These are phyloP conservation scores for Geosmithia putterillii DNA, from an alignment of 2,329 filamentous ascomycete genomes.

Conservation along the genomic window DNA sequence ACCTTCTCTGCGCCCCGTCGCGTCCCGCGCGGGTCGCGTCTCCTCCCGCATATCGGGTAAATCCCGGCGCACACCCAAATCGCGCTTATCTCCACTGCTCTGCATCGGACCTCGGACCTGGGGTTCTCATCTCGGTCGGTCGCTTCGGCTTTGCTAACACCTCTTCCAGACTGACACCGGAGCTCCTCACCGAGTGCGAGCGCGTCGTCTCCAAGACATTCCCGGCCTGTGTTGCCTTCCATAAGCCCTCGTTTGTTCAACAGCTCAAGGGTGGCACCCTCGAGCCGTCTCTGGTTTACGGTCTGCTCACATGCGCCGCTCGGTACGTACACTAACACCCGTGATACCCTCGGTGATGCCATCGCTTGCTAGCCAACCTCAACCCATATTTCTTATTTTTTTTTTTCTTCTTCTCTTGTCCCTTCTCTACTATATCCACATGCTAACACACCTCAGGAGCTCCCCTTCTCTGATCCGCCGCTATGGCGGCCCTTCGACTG, in stretches of 20 bases:
- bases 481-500: constrained; percentile 41
- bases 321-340: constrained; percentile 35
- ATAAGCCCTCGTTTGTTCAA: constrained; percentile 49
- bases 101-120: background rate
- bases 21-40: background rate
- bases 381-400: constrained; percentile 4
- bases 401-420: constrained; percentile 5
- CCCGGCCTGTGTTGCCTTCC: constrained; percentile 49
- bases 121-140: background rate
- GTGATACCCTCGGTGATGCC: no score
- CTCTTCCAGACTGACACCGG: constrained; percentile 34
- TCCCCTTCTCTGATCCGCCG: constrained; percentile 44
- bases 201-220: constrained; percentile 48
- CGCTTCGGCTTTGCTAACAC: background rate
- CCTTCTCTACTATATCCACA: constrained; percentile 5
- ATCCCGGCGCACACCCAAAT: background rate
- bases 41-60: background rate
- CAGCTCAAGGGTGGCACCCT: constrained; percentile 44
- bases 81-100: background rate
- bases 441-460: constrained; percentile 26
- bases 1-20: background rate
- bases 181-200: constrained; percentile 46
- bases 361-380: no score
- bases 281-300: constrained; percentile 44
- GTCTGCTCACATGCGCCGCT: constrained; percentile 43